These are phyloP conservation scores for Melaleuca quinquenervia DNA, from an alignment of 345 rosid species.

Conservation along the genomic window DNA sequence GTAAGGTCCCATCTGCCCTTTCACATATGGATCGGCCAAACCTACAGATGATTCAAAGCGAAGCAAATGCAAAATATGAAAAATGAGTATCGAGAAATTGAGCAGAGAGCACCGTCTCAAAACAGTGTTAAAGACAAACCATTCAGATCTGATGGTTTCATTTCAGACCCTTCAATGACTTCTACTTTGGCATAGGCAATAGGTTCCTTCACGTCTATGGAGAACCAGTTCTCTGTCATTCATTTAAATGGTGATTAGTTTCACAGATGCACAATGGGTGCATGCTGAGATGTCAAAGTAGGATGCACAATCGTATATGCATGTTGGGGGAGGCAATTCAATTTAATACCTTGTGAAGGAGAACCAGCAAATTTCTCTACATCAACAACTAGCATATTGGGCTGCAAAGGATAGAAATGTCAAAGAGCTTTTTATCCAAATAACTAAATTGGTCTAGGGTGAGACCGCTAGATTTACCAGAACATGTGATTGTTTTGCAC, in stretches of 20 bases:
- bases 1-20: conserved; percentile 79
- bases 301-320: neutral
- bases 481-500: neutral
- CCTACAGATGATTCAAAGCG: conserved; percentile 31
- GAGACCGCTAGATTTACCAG: neutral
- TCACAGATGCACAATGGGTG: neutral
- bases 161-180: conserved; percentile 71
- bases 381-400: conserved; percentile 96
- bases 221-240: conserved; percentile 64
- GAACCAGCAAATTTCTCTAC: conserved; percentile 66
- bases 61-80: neutral
- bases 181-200: conserved; percentile 67
- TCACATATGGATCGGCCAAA: conserved; percentile 91
- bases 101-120: neutral
- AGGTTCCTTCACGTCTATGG: conserved; percentile 68
- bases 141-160: conserved; percentile 82
- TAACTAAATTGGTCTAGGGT: neutral
- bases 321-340: neutral
- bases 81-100: neutral
- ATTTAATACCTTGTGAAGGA: conserved; percentile 43
- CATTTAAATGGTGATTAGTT: neutral
- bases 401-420: conserved; percentile 36
- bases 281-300: neutral
- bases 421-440: neutral
- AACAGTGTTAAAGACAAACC: conserved; percentile 29